Conservation (phyloP, 371 early-diverging fungal species). For the Mucor irregularis region DNA sequence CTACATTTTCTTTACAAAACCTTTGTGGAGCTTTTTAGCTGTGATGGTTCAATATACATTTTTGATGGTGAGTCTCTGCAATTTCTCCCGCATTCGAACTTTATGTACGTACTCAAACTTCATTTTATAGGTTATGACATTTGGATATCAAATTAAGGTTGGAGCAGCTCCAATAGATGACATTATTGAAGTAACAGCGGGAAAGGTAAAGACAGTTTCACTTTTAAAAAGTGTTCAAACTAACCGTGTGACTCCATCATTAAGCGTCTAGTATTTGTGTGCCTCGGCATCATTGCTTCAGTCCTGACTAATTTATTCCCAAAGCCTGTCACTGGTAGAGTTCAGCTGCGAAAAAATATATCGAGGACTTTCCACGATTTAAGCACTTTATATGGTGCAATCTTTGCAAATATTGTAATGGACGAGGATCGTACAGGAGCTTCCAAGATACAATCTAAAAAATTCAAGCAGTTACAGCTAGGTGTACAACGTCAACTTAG, state of each 20-base stretch:
- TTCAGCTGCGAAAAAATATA: conserved; percentile 41
- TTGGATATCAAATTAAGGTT: conserved; percentile 24
- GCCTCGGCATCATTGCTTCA: conserved; percentile 35
- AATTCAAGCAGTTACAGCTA: conserved; percentile 27
- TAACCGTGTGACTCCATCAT: background rate
- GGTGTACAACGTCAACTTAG: conserved; percentile 40
- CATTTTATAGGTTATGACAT: conserved; percentile 16
- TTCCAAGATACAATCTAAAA: conserved; percentile 21
- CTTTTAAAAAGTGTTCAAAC: background rate
- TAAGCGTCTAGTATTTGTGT: conserved; percentile 37
- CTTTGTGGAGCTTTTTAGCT: conserved; percentile 16
- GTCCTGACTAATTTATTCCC: conserved; percentile 35
- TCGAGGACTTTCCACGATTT: conserved; percentile 41
- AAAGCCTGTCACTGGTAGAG: conserved; percentile 34
- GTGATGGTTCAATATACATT: conserved; percentile 31
- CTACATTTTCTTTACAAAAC: conserved; percentile 28
- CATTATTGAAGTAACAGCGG: conserved; percentile 35
- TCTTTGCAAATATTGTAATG: conserved; percentile 16
- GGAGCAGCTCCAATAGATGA: conserved; percentile 9
- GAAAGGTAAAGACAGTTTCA: conserved; percentile 36
- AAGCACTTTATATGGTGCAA: conserved; percentile 33
- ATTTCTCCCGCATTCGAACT: too few relatives aligned
- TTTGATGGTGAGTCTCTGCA: conserved; percentile 16
- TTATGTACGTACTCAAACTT: background rate
- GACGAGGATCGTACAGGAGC: background rate